A percentile compares a stretch with the other conserved stretches of the same genome.
Conservation (phyloP, 2,329 filamentous ascomycete genomes). For the Xenoacremonium recifei region DNA sequence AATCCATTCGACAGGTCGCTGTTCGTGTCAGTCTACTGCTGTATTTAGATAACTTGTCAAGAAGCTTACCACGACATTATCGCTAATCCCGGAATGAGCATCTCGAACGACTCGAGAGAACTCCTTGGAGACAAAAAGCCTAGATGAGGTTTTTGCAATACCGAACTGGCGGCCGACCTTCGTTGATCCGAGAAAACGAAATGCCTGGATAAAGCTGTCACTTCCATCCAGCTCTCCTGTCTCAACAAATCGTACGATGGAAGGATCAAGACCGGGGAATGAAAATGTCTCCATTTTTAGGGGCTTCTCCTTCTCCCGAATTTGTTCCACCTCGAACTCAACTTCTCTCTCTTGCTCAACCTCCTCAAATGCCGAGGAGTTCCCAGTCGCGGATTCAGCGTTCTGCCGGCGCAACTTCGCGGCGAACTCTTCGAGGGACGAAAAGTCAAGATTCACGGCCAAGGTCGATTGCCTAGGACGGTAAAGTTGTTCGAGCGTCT, state of each 20-base stretch:
- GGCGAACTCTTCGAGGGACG: too few species aligned
- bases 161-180: constrained; percentile 32
- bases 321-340: constrained; percentile 55
- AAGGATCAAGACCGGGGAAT: constrained; percentile 46
- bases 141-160: constrained; percentile 6
- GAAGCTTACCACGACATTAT: constrained; percentile 10
- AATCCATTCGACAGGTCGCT: constrained; percentile 59
- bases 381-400: too few species aligned
- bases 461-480: too few species aligned
- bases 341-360: constrained; percentile 60
- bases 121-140: constrained; percentile 35
- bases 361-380: constrained; percentile 59
- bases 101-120: constrained; percentile 16
- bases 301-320: constrained; percentile 53
- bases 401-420: too few species aligned
- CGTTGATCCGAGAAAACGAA: constrained; percentile 38
- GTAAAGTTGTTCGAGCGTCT: constrained; percentile 59
- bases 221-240: constrained; percentile 34
- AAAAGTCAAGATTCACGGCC: too few species aligned
- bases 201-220: constrained; percentile 33
- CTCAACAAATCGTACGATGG: constrained; percentile 43
- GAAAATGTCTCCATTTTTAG: constrained; percentile 35
- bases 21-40: constrained; percentile 14
- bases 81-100: constrained; percentile 1
- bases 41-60: background rate